Base-by-base conservation (phyloP, 345 rosid genomes). In the Salix exigua region DNA sequence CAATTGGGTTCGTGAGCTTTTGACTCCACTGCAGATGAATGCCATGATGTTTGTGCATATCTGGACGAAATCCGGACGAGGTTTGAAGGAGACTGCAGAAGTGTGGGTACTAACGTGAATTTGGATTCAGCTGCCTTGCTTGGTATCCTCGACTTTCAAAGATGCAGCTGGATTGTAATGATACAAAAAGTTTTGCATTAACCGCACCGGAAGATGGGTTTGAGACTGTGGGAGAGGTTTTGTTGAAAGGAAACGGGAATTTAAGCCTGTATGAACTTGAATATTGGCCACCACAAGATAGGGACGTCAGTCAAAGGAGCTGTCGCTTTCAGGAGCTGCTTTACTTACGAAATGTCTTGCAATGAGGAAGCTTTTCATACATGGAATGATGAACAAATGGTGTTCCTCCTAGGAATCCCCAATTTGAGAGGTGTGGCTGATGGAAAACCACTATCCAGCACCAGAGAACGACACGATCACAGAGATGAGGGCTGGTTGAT, bases 371-470 rank as follows among this genome's bases (percentile, higher is more conserved):
- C 90, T 96, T 10, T 92, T 94, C 78, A 91, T 96, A 25, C 98
- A 94, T 33, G 98, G 99, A 69, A 96, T 2, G 83, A 88, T 31
- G 99, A 92, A 74, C 99, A 96, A 88, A 92, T 96, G 93, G 89
- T 66, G 82, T 92, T 94, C 83, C 83, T 94, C 64, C 85, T 87
- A 38, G 72, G 25, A 16, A 88, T 87, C 28, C 86, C 85, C 0
- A 87, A 85, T 72, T 89, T 92, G 51, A 91, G 97, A 75, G 98
- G 97, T 90, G 28, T 98, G 93, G 85, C 88, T 96, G 62, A 85
- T 97, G 80, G 98, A 86, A 71, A 97, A 96, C 71, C 92, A 93
- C 74, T 96, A 91, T 78, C 99, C 99, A 0, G 99, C 98, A n/a
- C 97, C 98, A 0, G 99, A 89, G 79, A 86, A 90, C 1, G 98